Evolutionary conservation across 768 basidiomycete species (phyloP).

Genomic region (Amyloporia xantha): DNA sequence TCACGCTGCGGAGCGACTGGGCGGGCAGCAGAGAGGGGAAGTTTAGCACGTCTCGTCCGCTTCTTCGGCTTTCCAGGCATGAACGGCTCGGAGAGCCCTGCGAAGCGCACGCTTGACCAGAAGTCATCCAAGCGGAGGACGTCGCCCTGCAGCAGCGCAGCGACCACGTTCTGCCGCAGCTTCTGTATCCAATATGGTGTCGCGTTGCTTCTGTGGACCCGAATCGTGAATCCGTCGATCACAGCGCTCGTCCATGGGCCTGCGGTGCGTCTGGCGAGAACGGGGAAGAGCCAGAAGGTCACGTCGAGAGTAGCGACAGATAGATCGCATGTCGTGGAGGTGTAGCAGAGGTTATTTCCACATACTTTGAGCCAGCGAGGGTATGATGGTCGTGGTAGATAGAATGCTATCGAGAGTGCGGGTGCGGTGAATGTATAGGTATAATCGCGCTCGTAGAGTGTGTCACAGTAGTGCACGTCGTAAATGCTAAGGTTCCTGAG

Average conservation of each 20-base stretch:
- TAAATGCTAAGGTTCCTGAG: conserved; percentile 6
- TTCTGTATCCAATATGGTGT: conserved; percentile 33
- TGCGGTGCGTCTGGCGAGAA: conserved; percentile 29
- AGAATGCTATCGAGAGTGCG: conserved; percentile 19
- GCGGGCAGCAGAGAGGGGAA: background rate
- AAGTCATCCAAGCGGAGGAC: conserved; percentile 34
- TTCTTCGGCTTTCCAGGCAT: conserved; percentile 11
- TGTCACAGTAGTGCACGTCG: conserved; percentile 15
- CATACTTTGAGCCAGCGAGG: conserved; percentile 29
- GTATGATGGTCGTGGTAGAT: conserved; percentile 23
- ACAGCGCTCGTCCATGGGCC: conserved; percentile 29
- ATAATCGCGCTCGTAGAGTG: conserved; percentile 14
- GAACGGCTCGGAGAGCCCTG: conserved; percentile 13
- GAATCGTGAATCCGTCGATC: conserved; percentile 32
- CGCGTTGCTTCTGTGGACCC: conserved; percentile 26
- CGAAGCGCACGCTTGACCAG: conserved; percentile 28
- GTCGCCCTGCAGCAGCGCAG: conserved; percentile 34
- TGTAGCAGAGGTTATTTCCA: conserved; percentile 25
- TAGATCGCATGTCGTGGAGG: conserved; percentile 21
- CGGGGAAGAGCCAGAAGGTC: conserved; percentile 34
- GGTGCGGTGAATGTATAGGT: conserved; percentile 14
- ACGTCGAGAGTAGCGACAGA: conserved; percentile 17
- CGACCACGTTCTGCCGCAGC: conserved; percentile 32
- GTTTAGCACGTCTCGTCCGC: conserved; percentile 7
- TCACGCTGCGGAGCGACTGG: background rate